Evolutionary conservation across 495 filamentous ascomycete species (phyloP), one percentile per base, ranked within the genome.

Genomic region (Penicillium lividum): DNA sequence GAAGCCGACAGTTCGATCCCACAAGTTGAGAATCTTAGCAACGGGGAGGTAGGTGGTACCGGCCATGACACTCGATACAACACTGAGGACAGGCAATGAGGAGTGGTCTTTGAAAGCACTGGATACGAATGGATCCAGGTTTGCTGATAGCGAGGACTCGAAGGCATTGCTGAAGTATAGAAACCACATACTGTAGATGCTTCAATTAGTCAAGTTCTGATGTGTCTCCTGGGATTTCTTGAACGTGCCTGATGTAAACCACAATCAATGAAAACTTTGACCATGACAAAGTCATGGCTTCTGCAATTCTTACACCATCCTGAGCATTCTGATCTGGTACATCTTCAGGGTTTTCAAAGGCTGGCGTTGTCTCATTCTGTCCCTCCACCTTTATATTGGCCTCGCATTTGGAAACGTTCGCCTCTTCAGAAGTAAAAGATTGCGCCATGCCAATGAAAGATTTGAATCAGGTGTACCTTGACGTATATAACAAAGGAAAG

Each of bases 1-100:
- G 63, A 87, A 87, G 27, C 76, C 75, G 33, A 76, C 65, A 63
- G 80, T 59, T 64, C 83, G 64, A 57, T 85, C 86, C 77, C 81
- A 89, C 25, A 87, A 68, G 63, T 91, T 84, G 58, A 89, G 71
- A 36, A 86, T 74, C 72, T 89, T 89, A 42, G 85, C 86, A 15
- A 88, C 70, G 2, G 86, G 80, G 43, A 89, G 68, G 46, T 68
- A 72, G 3, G 60, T 60, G 2, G 69, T 70, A 5, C 62, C 67
- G 7, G 67, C 48, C 64, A 72, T 66, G 36, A 58, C 77, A 40
- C 72, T 76, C 16, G 80, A 68, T 10, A 86, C 76, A 36, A 86
- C 76, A 33, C 68, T 77, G 53, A 85, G 77, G 22, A 83, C 79
- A 25, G 82, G 76, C 45, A 86, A 63, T 48, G 86, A 65, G 3